These are phyloP conservation scores for Bruguiera hainesii DNA, from an alignment of 441 rosid genomes.

Conservation along the genomic window DNA sequence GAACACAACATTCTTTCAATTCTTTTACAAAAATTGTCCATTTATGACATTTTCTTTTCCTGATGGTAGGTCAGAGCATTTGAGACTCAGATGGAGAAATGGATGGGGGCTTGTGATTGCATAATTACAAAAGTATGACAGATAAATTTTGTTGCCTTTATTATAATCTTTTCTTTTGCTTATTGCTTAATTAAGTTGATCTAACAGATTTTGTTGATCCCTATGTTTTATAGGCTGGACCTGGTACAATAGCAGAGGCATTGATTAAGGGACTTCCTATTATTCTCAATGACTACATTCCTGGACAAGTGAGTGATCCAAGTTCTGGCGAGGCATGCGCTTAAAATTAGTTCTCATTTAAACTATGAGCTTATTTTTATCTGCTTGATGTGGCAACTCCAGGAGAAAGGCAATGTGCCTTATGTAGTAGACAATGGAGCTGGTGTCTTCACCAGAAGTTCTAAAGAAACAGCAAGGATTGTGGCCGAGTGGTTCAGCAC, in stretches of 20 bases:
- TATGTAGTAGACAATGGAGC: constrained; percentile 91
- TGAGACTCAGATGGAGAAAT: constrained; percentile 92
- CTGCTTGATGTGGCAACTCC: constrained; percentile 18
- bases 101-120: constrained; percentile 99
- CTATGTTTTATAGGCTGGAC: constrained; percentile 67
- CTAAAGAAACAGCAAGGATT: constrained; percentile 82
- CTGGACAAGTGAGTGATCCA: constrained; percentile 63
- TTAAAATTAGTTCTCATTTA: background rate
- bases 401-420: constrained; percentile 98
- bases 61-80: constrained; percentile 71
- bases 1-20: background rate
- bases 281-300: constrained; percentile 93
- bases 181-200: background rate
- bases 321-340: background rate
- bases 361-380: background rate
- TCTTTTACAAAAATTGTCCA: no score
- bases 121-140: constrained; percentile 72
- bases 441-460: constrained; percentile 89
- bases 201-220: constrained; percentile 5
- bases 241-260: constrained; percentile 95
- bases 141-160: background rate
- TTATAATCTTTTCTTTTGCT: background rate
- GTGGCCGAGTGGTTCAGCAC: constrained; percentile 87
- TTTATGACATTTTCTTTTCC: background rate
- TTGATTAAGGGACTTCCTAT: constrained; percentile 88